Percentiles rank a stretch among this genome's conserved stretches.
Evolutionary conservation across 2,329 filamentous ascomycete species (phyloP).

Genomic region (Arthrinium puccinioides): DNA sequence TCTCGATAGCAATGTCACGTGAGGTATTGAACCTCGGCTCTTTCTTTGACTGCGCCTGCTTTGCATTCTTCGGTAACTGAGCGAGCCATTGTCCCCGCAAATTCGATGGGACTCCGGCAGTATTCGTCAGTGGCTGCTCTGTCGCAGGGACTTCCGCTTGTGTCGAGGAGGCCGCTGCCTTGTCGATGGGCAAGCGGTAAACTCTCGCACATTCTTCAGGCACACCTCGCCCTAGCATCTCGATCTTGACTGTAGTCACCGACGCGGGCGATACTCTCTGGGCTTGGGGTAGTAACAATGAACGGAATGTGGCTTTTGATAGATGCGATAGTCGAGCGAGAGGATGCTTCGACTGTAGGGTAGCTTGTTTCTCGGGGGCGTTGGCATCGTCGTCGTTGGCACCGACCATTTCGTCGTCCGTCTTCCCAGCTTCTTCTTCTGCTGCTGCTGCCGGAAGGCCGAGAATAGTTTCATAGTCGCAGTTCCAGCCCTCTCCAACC

Average conservation of each 20-base stretch:
- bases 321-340: conserved; percentile 28
- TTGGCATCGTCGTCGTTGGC: conserved; percentile 6
- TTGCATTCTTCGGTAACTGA: conserved; percentile 23
- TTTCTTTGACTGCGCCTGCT: conserved; percentile 17
- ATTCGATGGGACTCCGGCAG: conserved; percentile 30
- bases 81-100: conserved; percentile 68
- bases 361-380: conserved; percentile 2
- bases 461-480: conserved; percentile 73
- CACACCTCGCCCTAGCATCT: conserved; percentile 61
- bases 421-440: conserved; percentile 12
- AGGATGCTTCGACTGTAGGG: conserved; percentile 9
- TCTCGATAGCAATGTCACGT: conserved; percentile 22
- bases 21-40: conserved; percentile 17
- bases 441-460: conserved; percentile 18
- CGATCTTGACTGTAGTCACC: conserved; percentile 58
- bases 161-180: conserved; percentile 7
- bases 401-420: conserved; percentile 4
- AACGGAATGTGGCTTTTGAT: conserved; percentile 25
- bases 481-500: conserved; percentile 72
- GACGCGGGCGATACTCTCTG: conserved; percentile 25
- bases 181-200: conserved; percentile 65
- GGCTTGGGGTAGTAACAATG: conserved; percentile 19
- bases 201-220: conserved; percentile 69
- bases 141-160: conserved; percentile 40
- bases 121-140: conserved; percentile 19